These are phyloP conservation scores for Galerina marginata DNA, from an alignment of 768 basidiomycete genomes.

Conservation along the genomic window DNA sequence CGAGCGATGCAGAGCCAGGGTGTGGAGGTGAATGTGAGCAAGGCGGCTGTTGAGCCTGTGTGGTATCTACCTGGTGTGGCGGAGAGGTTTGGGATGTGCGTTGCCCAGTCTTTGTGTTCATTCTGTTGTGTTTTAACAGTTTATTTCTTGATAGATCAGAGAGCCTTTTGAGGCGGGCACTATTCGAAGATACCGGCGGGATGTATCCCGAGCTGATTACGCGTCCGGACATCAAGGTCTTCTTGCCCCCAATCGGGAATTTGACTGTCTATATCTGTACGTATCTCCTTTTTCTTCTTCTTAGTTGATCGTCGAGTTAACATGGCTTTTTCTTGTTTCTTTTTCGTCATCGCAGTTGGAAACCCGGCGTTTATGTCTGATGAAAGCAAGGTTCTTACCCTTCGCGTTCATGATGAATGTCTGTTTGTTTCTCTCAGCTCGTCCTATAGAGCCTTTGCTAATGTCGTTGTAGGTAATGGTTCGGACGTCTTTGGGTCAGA, in stretches of 20 bases:
- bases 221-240: conserved; percentile 92
- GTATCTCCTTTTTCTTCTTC: conserved; percentile 15
- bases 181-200: conserved; percentile 96
- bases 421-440: conserved; percentile 19
- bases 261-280: conserved; percentile 91
- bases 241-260: conserved; percentile 93
- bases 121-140: background rate
- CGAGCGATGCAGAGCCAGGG: conserved; percentile 71
- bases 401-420: conserved; percentile 96
- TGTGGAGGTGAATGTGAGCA: conserved; percentile 86
- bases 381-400: conserved; percentile 77
- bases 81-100: conserved; percentile 90
- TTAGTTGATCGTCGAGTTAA: background rate
- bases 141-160: conserved; percentile 66
- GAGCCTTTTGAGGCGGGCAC: conserved; percentile 79
- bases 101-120: conserved; percentile 21
- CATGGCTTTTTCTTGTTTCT: background rate
- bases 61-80: conserved; percentile 96
- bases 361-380: conserved; percentile 81
- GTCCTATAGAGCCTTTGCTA: background rate
- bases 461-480: conserved; percentile 70
- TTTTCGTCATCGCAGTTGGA: conserved; percentile 59
- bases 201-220: conserved; percentile 97
- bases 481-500: conserved; percentile 96
- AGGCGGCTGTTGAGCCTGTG: conserved; percentile 95